phyloP scores from a whole-genome alignment of 2,329 filamentous ascomycete genomes.

The Amphichorda felina region DNA sequence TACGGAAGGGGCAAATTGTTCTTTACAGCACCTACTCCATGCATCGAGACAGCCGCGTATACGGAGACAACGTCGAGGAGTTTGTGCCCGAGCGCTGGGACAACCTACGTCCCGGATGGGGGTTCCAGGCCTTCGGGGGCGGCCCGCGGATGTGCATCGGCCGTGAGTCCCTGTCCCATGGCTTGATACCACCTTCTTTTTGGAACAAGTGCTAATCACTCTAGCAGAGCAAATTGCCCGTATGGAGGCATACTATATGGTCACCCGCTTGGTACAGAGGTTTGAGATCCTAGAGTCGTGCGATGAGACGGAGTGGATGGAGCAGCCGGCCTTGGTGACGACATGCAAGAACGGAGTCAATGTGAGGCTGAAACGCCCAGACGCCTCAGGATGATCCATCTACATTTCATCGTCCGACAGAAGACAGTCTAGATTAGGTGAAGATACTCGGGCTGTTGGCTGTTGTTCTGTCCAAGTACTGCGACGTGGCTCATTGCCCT shows the following conservation, averaged over 20 bases:
- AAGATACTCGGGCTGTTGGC: too few relatives aligned
- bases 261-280: conserved; percentile 20
- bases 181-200: too few relatives aligned
- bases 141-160: conserved; percentile 32
- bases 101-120: conserved; percentile 24
- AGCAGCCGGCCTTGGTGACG: conserved; percentile 19
- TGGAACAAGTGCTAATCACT: too few relatives aligned
- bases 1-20: conserved; percentile 32
- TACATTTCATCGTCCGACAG: too few relatives aligned
- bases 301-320: conserved; percentile 18
- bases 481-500: too few relatives aligned
- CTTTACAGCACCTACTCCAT: conserved; percentile 29
- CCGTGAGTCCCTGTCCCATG: conserved; percentile 15
- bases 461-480: too few relatives aligned
- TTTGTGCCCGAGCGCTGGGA: conserved; percentile 30
- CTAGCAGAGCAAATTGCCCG: conserved; percentile 25
- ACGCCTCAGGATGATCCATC: too few relatives aligned
- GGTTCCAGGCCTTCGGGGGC: conserved; percentile 32
- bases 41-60: conserved; percentile 23
- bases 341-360: conserved; percentile 19
- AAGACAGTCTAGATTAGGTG: too few relatives aligned
- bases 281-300: conserved; percentile 14
- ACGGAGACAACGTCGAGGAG: conserved; percentile 21
- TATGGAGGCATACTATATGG: conserved; percentile 19
- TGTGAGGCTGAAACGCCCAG: conserved; percentile 6